phyloP scores from a whole-genome alignment of 2,329 filamentous ascomycete species.

The Colletotrichum liaoningense region DNA sequence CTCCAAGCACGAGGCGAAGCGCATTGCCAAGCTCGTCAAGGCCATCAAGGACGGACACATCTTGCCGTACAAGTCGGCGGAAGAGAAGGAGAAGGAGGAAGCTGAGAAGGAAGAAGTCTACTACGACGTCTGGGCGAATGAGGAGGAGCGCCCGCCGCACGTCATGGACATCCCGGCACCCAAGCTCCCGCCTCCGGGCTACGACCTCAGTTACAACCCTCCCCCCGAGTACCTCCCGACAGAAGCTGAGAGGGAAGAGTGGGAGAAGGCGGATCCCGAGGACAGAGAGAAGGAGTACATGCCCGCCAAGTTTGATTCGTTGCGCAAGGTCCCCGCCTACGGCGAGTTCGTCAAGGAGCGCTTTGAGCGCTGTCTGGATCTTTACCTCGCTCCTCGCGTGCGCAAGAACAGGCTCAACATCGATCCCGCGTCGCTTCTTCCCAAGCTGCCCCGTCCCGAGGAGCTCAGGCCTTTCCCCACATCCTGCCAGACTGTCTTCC shows the following conservation, averaged over 20 bases:
- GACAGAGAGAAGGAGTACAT: slow-evolving; percentile 92
- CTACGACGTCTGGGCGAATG: slow-evolving; percentile 96
- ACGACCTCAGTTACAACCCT: slow-evolving; percentile 96
- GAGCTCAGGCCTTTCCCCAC: slow-evolving; percentile 97
- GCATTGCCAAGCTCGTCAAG: slow-evolving; percentile 96
- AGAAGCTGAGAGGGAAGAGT: slow-evolving; percentile 83
- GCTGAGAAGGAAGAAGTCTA: slow-evolving; percentile 77
- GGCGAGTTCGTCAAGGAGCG: slow-evolving; percentile 91
- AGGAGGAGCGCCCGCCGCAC: slow-evolving; percentile 84
- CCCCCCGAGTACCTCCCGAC: slow-evolving; percentile 94
- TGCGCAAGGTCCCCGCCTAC: slow-evolving; percentile 94
- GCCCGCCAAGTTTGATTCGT: slow-evolving; percentile 82
- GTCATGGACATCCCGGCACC: slow-evolving; percentile 95
- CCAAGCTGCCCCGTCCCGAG: slow-evolving; percentile 91
- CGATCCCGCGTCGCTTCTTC: slow-evolving; percentile 90
- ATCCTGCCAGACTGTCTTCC: slow-evolving; percentile 86
- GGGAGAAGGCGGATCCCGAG: slow-evolving; percentile 89
- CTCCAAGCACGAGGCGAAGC: slow-evolving; percentile 96
- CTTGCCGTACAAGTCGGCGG: slow-evolving; percentile 84
- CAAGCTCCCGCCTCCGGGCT: slow-evolving; percentile 91
- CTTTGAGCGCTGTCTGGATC: slow-evolving; percentile 93
- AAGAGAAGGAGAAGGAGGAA: slow-evolving; percentile 75
- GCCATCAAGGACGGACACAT: slow-evolving; percentile 96
- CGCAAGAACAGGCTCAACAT: slow-evolving; percentile 96
- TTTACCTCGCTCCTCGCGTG: slow-evolving; percentile 93